These are phyloP conservation scores for Rubus idaeus DNA, from an alignment of 306 rosid species.

Conservation along the genomic window DNA sequence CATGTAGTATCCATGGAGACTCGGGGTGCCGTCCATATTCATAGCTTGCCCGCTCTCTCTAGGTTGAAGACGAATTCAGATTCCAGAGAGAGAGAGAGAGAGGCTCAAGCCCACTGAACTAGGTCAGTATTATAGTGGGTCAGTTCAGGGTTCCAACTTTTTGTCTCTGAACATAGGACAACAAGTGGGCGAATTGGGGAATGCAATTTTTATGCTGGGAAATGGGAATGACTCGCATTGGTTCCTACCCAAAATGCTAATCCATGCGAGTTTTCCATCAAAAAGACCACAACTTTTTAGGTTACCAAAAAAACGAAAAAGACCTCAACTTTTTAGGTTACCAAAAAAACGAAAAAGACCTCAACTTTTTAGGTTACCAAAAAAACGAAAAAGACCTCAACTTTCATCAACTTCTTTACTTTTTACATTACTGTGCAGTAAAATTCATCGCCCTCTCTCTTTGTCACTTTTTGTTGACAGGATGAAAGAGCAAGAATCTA, in stretches of 20 bases:
- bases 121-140: too few species aligned
- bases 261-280: background rate
- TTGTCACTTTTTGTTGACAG: too few species aligned
- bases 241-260: too few species aligned
- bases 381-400: background rate
- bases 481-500: too few species aligned
- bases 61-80: background rate
- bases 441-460: background rate
- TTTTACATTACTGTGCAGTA: background rate
- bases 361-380: background rate
- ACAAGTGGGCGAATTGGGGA: too few species aligned
- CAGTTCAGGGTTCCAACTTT: background rate
- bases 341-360: background rate
- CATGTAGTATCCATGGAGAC: conserved; percentile 58
- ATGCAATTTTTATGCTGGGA: too few species aligned
- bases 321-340: background rate
- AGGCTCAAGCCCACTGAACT: background rate
- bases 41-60: conserved; percentile 12
- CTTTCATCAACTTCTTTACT: background rate
- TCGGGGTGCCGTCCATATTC: conserved; percentile 53
- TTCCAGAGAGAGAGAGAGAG: too few species aligned
- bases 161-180: too few species aligned
- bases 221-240: too few species aligned
- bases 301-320: background rate
- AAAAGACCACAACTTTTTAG: background rate